Base-by-base conservation (phyloP, 805 yeast genomes). In the Komagataella pastoris region DNA sequence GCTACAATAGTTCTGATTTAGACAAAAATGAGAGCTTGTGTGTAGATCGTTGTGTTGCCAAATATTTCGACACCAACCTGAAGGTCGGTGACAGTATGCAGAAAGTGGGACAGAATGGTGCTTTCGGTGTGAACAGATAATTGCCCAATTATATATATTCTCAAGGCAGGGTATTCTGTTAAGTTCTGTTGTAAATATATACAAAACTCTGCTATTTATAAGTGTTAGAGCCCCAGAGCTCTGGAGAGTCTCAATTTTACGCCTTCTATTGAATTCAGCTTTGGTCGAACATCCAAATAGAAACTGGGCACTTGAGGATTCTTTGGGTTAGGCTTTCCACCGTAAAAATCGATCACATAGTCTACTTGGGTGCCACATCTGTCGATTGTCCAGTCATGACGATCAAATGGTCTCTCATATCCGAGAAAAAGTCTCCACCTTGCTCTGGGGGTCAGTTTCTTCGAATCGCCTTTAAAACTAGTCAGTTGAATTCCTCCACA, bases 21-120 rank as follows among this genome's bases (percentile, higher is more conserved):
- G 77, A 74, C 70, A 87, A 85, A 72, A 80, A 74, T 59, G 97
- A 90, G 71, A 80, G 88, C 48, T 72, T 86, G 49, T 90, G 98
- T 69, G 75, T 90, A 56, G 98, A 90, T 72, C 84, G 97, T 77
- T 90, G 98, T 74, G 98, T 90, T 53, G 80, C 93, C 60, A 90
- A 90, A 69, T 90, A 90, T 70, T 90, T 90, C 61, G 97, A 88
- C 61, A 87, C 95, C 57, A 90, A 90, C 66, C 93, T 88, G 56
- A 86, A 88, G 71, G 96, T 90, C 55, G 96, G 97, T 61, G 97
- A 90, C 55, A 63, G 66, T 50, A 68, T 68, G 72, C 72, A 68
- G 59, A 47, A 61, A n/a, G 59, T 68, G 48, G 72, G 72, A 51
- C 62, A 62, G 52, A 60, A 62, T 49, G 72, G 71, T 47, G 56